Percentiles rank a stretch among this genome's conserved stretches.
These are phyloP conservation scores for Penicillium cosmopolitanum DNA, from an alignment of 495 filamentous ascomycete genomes.

Conservation along the genomic window DNA sequence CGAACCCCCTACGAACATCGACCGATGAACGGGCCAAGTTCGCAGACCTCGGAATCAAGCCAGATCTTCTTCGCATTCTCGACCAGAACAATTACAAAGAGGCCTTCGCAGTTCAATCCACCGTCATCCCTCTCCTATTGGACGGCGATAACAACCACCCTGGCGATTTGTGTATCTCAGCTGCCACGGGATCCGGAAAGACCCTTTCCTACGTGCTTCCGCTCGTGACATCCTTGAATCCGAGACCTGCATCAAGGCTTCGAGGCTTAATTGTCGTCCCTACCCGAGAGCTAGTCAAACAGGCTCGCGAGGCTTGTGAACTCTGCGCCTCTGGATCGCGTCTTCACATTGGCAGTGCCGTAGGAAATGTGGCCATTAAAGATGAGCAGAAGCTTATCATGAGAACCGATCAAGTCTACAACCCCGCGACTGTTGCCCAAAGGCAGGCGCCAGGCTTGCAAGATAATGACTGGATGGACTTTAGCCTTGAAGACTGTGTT, in stretches of 20 bases:
- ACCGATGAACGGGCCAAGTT: constrained; percentile 64
- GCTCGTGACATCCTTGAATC: constrained; percentile 71
- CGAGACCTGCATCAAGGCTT: constrained; percentile 60
- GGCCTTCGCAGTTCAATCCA: constrained; percentile 84
- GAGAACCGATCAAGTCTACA: constrained; percentile 60
- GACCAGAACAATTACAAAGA: constrained; percentile 66
- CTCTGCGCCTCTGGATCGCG: constrained; percentile 65
- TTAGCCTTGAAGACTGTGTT: constrained; percentile 48
- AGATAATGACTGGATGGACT: constrained; percentile 52
- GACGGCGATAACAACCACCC: constrained; percentile 56
- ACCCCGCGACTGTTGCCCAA: constrained; percentile 55
- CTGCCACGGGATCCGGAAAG: constrained; percentile 91
- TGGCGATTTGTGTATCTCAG: constrained; percentile 85
- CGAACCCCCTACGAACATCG: constrained; percentile 67
- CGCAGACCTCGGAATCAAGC: constrained; percentile 57
- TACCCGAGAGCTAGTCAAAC: constrained; percentile 84
- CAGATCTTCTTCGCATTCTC: constrained; percentile 62
- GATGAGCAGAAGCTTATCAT: constrained; percentile 74
- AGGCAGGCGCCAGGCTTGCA: constrained; percentile 42
- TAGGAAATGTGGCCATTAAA: constrained; percentile 76
- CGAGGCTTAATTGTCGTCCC: constrained; percentile 83
- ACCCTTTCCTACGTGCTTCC: constrained; percentile 91
- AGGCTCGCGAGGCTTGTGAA: constrained; percentile 74
- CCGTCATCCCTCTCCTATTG: constrained; percentile 76
- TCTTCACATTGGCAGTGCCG: constrained; percentile 76